A percentile compares a stretch with the other conserved stretches of the same genome.
phyloP scores from a whole-genome alignment of 2,329 filamentous ascomycete species.

The Sporothrix variecibatus region DNA sequence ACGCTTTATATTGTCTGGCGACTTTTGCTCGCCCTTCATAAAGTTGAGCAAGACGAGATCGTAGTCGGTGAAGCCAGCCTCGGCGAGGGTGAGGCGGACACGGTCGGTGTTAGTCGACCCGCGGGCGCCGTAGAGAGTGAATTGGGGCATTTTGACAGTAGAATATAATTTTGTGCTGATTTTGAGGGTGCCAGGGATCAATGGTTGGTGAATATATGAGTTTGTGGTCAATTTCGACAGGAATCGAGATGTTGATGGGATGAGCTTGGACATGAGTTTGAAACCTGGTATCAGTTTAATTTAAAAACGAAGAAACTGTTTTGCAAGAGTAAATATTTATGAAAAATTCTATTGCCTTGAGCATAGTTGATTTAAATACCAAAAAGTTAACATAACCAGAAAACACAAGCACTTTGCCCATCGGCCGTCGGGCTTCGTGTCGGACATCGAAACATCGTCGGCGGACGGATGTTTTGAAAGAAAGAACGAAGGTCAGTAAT shows the following conservation, averaged over 20 bases:
- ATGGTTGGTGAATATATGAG: no score
- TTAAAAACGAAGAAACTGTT: no score
- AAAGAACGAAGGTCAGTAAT: neutral
- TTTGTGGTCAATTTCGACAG: neutral
- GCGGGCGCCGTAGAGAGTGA: conserved; percentile 45
- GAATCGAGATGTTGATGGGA: neutral
- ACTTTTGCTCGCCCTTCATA: conserved; percentile 47
- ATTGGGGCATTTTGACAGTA: conserved; percentile 44
- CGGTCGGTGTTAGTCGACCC: conserved; percentile 48
- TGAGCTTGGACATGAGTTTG: neutral
- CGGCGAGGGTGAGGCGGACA: conserved; percentile 46
- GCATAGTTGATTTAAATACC: neutral
- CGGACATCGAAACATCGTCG: neutral
- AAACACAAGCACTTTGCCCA: neutral
- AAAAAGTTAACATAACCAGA: neutral
- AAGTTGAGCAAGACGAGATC: conserved; percentile 44
- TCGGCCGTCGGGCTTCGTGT: neutral
- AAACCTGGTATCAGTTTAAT: no score
- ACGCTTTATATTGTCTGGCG: conserved; percentile 41
- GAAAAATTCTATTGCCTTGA: neutral
- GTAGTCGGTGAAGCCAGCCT: conserved; percentile 48
- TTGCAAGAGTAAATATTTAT: no score
- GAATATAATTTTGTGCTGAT: conserved; percentile 28
- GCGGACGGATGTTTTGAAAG: neutral
- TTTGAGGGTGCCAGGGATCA: neutral